A percentile compares a stretch with the other conserved stretches of the same genome.
These are phyloP conservation scores for Arabis alpina DNA, from an alignment of 345 rosid species.

Conservation along the genomic window DNA sequence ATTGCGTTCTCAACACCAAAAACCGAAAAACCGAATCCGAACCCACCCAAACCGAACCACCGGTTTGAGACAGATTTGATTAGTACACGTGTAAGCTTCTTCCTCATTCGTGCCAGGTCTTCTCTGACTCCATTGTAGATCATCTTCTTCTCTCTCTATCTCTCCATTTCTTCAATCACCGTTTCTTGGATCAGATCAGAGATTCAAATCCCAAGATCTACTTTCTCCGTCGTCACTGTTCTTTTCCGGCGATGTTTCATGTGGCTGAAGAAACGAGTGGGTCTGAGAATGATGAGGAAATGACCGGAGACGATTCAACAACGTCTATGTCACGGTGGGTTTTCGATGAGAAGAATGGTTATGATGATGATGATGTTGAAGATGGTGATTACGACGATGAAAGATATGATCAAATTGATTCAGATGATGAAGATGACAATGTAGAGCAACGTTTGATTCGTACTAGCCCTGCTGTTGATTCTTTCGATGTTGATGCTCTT, in stretches of 20 bases:
- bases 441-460: constrained; percentile 89
- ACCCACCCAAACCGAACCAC: not conserved
- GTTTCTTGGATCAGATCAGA: constrained; percentile 26
- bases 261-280: constrained; percentile 54
- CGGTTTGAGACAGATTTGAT: constrained; percentile 12
- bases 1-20: no score
- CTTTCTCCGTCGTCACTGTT: not conserved
- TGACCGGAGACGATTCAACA: constrained; percentile 56
- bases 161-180: constrained; percentile 21
- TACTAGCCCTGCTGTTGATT: constrained; percentile 88
- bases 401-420: constrained; percentile 49
- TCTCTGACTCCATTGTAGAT: constrained; percentile 18
- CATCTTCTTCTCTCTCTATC: constrained; percentile 27
- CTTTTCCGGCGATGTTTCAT: constrained; percentile 31
- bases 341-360: constrained; percentile 78
- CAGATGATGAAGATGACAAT: constrained; percentile 74
- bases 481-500: constrained; percentile 94
- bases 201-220: constrained; percentile 34
- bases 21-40: no score
- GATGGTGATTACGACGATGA: constrained; percentile 43
- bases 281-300: constrained; percentile 50
- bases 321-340: constrained; percentile 93
- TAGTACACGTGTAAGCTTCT: constrained; percentile 36
- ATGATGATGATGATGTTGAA: constrained; percentile 51
- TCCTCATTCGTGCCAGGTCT: constrained; percentile 34